Conservation (phyloP, 352 stramenopile species). For the Pythium grandisporangium region DNA sequence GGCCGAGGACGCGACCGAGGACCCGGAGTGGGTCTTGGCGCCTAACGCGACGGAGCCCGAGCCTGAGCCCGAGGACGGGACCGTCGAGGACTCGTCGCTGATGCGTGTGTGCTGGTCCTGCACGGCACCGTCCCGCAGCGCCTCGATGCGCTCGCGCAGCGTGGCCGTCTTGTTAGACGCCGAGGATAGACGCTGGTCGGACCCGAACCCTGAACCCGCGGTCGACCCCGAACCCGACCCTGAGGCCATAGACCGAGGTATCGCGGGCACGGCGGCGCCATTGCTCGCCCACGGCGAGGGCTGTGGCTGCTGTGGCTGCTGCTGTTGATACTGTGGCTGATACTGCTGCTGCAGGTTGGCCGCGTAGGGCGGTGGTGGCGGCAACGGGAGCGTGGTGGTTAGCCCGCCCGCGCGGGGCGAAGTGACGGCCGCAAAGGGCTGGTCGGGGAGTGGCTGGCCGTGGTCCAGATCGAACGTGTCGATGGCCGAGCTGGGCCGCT, state of each 20-base stretch:
- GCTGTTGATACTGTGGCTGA: slow-evolving; percentile 7
- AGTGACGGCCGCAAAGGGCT: too few species aligned
- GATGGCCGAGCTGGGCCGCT: neutral
- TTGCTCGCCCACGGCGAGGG: too few species aligned
- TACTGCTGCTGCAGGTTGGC: slow-evolving; percentile 13
- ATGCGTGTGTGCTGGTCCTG: slow-evolving; percentile 45
- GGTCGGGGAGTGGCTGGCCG: neutral
- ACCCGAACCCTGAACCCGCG: too few species aligned
- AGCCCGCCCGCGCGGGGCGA: too few species aligned
- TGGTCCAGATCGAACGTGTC: slow-evolving; percentile 19
- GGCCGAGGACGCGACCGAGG: too few species aligned
- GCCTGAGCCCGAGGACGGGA: too few species aligned
- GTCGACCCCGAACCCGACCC: too few species aligned
- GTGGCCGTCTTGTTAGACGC: slow-evolving; percentile 15
- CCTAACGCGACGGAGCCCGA: too few species aligned
- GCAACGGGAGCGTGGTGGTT: too few species aligned
- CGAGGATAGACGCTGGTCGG: too few species aligned
- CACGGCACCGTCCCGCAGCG: slow-evolving; percentile 32
- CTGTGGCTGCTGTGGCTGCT: slow-evolving; percentile 3
- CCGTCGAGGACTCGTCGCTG: slow-evolving; percentile 17
- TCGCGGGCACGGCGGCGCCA: slow-evolving; percentile 7
- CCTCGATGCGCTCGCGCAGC: slow-evolving; percentile 54
- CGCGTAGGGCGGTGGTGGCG: too few species aligned
- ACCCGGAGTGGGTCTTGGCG: too few species aligned
- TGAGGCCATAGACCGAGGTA: slow-evolving; percentile 16